Evolutionary conservation across 2,329 filamentous ascomycete genomes (phyloP), one percentile per base, ranked within the genome.

Genomic region (Parascedosporium putredinis): DNA sequence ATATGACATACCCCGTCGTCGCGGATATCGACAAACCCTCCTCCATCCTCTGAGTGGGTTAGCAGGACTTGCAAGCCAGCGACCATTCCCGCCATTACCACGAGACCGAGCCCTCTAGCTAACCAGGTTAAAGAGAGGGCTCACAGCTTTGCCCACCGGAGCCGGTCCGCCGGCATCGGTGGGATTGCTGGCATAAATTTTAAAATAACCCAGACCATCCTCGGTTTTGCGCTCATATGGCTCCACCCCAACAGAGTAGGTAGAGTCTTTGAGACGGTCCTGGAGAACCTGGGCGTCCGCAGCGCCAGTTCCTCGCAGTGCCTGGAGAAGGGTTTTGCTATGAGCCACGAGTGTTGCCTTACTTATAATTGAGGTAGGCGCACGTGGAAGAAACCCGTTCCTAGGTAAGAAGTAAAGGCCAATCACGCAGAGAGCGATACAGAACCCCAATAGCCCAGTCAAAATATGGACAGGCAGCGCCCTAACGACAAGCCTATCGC

Each of bases 291-390:
- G 53, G 7, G 53, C 52, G 34, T 62, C 58, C 12, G 59, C 64
- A 8, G 62, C 63, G 4, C 66, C 65, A 10, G 63, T 58, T 2
- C 64, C 65, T 6, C 58, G 59, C 1, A 68, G 59, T 1, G 58
- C 58, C 44, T 67, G 62, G 1, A 68, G 58, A 1, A 69, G 56
- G 5, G 59, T 52, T 3, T 59, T 59, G 45, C 66, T 68, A 29
- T 68, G 64, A 2, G 63, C 59, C 2, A 68, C 54, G 10, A 69
- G 57, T 2, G 65, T 58, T 0, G 66, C 66, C 52, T 61, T 56
- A 45, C 62, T 62, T 36, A 66, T 57, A 8, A 68, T 58, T 2
- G 62, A 63, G 14, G 57, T 60, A 0, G 65, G 64, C 6, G 63
- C 56, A 10, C 64, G 60, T 0, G 67, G 66, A 3, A 69, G 57